Conservation (phyloP, 176 grass and related monocot genomes). For the Phoenix dactylifera region DNA sequence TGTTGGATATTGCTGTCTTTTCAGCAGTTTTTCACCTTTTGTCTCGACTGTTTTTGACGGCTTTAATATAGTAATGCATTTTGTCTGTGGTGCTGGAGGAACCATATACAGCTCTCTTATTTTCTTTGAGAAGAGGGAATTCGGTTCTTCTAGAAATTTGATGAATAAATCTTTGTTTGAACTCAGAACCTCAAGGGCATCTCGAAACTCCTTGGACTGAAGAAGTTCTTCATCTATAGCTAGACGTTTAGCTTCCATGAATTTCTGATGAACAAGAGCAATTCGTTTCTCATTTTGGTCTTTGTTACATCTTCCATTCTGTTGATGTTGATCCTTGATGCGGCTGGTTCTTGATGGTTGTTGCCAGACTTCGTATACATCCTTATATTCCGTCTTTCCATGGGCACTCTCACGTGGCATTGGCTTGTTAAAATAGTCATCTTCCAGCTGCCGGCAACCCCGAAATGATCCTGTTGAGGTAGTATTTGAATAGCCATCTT, state of each 20-base stretch:
- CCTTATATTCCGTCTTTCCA: conserved; percentile 58
- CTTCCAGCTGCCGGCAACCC: not conserved
- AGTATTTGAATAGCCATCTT: conserved; percentile 19
- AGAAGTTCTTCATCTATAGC: conserved; percentile 51
- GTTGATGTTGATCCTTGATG: conserved; percentile 20
- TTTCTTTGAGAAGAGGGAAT: conserved; percentile 39
- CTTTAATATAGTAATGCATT: conserved; percentile 80
- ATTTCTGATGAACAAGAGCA: conserved; percentile 69
- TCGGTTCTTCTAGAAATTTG: conserved; percentile 89
- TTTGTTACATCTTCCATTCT: conserved; percentile 22
- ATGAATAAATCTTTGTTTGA: conserved; percentile 92
- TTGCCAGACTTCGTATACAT: conserved; percentile 61
- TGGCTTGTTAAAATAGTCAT: conserved; percentile 20
- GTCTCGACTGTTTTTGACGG: conserved; percentile 53
- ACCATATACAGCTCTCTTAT: not conserved
- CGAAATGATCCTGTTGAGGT: conserved; percentile 19
- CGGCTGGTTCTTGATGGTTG: conserved; percentile 31
- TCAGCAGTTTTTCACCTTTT: conserved; percentile 28
- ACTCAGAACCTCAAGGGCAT: conserved; percentile 78
- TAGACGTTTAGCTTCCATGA: conserved; percentile 78
- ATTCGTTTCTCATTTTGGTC: conserved; percentile 37
- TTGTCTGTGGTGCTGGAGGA: conserved; percentile 44
- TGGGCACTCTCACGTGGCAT: conserved; percentile 17
- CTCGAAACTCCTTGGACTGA: conserved; percentile 70
- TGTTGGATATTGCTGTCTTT: conserved; percentile 8